These are phyloP conservation scores for Yamadazyma insecticola DNA, from an alignment of 805 yeast genomes.

Conservation along the genomic window DNA sequence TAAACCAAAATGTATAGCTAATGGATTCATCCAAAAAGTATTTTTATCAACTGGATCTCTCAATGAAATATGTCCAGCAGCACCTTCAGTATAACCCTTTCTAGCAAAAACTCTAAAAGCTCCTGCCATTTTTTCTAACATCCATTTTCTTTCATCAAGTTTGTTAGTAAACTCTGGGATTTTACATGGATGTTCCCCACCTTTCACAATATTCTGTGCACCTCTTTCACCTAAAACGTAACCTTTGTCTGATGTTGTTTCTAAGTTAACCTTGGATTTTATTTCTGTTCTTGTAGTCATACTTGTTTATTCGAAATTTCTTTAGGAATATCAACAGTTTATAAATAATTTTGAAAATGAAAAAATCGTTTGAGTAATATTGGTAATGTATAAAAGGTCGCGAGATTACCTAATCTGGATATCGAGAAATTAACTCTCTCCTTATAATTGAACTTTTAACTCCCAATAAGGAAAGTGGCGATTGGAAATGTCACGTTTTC, in stretches of 20 bases:
- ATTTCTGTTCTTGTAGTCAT: not conserved
- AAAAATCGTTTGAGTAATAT: no score
- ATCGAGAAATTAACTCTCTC: no score
- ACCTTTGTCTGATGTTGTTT: slow-evolving; percentile 5
- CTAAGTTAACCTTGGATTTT: not conserved
- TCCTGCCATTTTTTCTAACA: slow-evolving; percentile 73
- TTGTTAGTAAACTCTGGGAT: slow-evolving; percentile 50
- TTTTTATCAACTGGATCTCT: slow-evolving; percentile 74
- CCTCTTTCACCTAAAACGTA: slow-evolving; percentile 32
- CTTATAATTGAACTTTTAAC: no score
- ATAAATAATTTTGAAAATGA: no score
- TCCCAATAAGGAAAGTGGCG: no score
- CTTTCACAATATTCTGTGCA: slow-evolving; percentile 57
- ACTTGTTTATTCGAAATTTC: slow-evolving; percentile 4
- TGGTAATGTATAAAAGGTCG: no score
- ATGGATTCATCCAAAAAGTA: slow-evolving; percentile 86
- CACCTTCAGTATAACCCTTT: slow-evolving; percentile 68
- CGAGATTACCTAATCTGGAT: no score
- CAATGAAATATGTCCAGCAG: slow-evolving; percentile 81
- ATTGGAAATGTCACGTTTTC: no score
- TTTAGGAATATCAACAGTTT: slow-evolving; percentile 50
- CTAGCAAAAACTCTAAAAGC: slow-evolving; percentile 80
- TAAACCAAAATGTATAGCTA: slow-evolving; percentile 64
- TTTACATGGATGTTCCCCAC: slow-evolving; percentile 46
- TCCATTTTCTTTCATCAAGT: slow-evolving; percentile 47